Conservation (phyloP, 2,329 filamentous ascomycete species). For the Xylariaceae sp. region DNA sequence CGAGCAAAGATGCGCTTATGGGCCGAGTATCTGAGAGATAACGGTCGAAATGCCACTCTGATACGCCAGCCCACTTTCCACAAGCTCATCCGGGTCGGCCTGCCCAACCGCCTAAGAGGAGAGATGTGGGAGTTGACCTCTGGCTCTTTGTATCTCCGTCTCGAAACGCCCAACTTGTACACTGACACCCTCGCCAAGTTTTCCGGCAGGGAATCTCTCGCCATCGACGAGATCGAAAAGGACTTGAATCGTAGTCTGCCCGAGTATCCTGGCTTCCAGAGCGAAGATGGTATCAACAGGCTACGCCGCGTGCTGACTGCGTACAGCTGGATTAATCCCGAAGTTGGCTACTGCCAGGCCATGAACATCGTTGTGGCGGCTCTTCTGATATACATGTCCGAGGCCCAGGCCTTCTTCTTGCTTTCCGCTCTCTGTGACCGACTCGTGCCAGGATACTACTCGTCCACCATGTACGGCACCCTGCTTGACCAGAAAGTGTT, state of each 20-base stretch:
- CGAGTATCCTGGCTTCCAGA: constrained; percentile 96
- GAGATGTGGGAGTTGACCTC: constrained; percentile 96
- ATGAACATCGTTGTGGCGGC: constrained; percentile 99
- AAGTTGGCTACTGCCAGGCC: constrained; percentile 97
- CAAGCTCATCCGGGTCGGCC: constrained; percentile 90
- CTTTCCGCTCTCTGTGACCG: constrained; percentile 89
- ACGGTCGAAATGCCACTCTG: constrained; percentile 86
- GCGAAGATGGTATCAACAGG: constrained; percentile 87
- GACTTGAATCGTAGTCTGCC: constrained; percentile 94
- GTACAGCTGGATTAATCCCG: constrained; percentile 94
- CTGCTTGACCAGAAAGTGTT: constrained; percentile 96
- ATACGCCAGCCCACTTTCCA: constrained; percentile 96
- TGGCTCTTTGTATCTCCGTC: constrained; percentile 80
- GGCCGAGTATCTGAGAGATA: constrained; percentile 94
- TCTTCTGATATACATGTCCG: constrained; percentile 97
- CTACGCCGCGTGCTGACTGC: constrained; percentile 88
- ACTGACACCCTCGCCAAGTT: constrained; percentile 79
- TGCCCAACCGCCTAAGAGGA: constrained; percentile 87
- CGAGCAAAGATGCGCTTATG: constrained; percentile 96
- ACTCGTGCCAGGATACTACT: constrained; percentile 93
- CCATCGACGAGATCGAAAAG: constrained; percentile 98
- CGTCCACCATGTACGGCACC: constrained; percentile 98
- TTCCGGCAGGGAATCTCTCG: constrained; percentile 81
- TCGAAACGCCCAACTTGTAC: constrained; percentile 82
- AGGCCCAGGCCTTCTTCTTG: constrained; percentile 91